Evolutionary conservation across 768 basidiomycete species (phyloP).

Genomic region (Lactarius deliciosus): DNA sequence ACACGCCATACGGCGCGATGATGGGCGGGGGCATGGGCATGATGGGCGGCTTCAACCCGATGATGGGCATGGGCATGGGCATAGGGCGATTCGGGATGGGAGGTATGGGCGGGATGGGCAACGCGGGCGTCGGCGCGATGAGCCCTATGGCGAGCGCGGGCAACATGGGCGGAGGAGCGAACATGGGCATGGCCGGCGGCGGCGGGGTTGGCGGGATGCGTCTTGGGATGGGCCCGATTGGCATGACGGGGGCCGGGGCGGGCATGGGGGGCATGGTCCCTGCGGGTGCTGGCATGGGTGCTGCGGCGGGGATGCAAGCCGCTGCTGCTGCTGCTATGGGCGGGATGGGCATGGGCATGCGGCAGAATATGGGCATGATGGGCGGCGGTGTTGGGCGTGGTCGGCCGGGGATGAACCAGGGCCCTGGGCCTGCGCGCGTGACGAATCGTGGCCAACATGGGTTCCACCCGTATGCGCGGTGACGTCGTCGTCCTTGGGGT

Average conservation of each 20-base stretch:
- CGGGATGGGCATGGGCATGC: slow-evolving; percentile 38
- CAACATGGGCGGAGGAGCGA: slow-evolving; percentile 41
- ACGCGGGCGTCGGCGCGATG: slow-evolving; percentile 60
- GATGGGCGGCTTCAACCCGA: slow-evolving; percentile 29
- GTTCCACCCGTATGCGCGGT: slow-evolving; percentile 84
- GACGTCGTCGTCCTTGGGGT: slow-evolving; percentile 26
- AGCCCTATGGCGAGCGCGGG: slow-evolving; percentile 31
- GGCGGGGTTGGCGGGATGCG: slow-evolving; percentile 33
- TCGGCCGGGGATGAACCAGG: slow-evolving; percentile 53
- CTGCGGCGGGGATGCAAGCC: slow-evolving; percentile 26
- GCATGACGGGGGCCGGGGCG: slow-evolving; percentile 15
- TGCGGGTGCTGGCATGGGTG: slow-evolving; percentile 32
- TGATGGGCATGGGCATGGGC: slow-evolving; percentile 39
- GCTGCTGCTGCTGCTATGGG: slow-evolving; percentile 32
- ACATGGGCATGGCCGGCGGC: slow-evolving; percentile 41
- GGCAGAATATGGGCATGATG: slow-evolving; percentile 32
- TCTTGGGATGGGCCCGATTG: slow-evolving; percentile 34
- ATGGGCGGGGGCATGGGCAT: slow-evolving; percentile 40
- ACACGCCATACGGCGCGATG: slow-evolving; percentile 40
- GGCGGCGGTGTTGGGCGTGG: slow-evolving; percentile 58
- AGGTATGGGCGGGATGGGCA: slow-evolving; percentile 45
- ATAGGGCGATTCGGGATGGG: slow-evolving; percentile 37
- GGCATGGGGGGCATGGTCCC: slow-evolving; percentile 31
- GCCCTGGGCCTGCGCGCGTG: too few species aligned
- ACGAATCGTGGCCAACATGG: slow-evolving; percentile 73